Conservation (phyloP, 2,329 filamentous ascomycete genomes). For the Trichoderma semiorbis region DNA sequence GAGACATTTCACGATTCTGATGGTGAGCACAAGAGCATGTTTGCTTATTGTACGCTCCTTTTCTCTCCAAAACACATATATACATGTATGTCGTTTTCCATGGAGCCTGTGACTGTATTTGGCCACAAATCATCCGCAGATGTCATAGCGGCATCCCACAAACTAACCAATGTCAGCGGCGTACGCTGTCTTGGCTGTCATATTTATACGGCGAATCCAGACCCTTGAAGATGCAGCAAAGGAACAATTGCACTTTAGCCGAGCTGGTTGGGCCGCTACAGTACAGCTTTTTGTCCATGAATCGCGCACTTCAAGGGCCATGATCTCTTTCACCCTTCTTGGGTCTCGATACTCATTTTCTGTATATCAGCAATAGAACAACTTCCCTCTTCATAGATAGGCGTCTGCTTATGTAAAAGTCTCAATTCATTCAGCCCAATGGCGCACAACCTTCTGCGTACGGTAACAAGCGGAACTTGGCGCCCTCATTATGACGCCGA, state of each 20-base stretch:
- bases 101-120: neutral
- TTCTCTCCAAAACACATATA: neutral
- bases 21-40: neutral
- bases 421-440: neutral
- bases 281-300: neutral
- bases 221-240: neutral
- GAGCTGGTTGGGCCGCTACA: neutral
- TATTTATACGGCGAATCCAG: neutral
- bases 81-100: neutral
- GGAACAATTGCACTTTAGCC: neutral
- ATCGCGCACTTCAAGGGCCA: neutral
- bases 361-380: neutral
- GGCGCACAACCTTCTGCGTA: neutral
- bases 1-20: constrained; percentile 60
- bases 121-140: neutral
- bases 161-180: neutral
- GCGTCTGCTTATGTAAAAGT: neutral
- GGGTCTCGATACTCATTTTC: neutral
- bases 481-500: neutral
- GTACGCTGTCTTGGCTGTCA: neutral
- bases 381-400: neutral
- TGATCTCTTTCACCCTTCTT: neutral
- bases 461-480: neutral
- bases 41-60: neutral
- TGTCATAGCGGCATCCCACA: neutral